Evolutionary conservation across 257 asterid species (phyloP).

Genomic region (Solanum boliviense): DNA sequence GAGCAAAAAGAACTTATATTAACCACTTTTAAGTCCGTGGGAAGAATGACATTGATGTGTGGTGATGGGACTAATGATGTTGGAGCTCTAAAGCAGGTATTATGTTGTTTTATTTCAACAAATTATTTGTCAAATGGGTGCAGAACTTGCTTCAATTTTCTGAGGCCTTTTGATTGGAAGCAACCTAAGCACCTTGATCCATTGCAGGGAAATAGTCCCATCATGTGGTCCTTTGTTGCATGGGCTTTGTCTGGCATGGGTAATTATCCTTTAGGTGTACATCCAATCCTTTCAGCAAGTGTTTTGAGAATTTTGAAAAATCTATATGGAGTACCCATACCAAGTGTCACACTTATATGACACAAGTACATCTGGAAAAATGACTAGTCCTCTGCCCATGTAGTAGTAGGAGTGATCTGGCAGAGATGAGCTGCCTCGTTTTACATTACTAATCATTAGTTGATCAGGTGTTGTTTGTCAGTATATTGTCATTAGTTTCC

Average conservation of each 20-base stretch:
- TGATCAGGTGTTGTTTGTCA: neutral
- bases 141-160: neutral
- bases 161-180: neutral
- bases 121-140: neutral
- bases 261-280: neutral
- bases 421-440: neutral
- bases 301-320: neutral
- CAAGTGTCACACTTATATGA: neutral
- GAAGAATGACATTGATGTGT: slow-evolving; percentile 92
- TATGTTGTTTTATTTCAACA: neutral
- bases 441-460: neutral
- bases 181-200: neutral
- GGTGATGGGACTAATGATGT: slow-evolving; percentile 99
- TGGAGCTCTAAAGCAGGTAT: slow-evolving; percentile 98
- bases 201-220: neutral
- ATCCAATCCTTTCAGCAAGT: neutral
- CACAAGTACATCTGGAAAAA: neutral
- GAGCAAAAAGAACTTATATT: slow-evolving; percentile 96
- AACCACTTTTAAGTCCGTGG: slow-evolving; percentile 90
- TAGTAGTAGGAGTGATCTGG: neutral
- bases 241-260: neutral
- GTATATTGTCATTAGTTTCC: neutral
- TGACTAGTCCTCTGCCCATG: neutral
- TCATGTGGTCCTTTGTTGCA: neutral
- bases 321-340: neutral